Evolutionary conservation across 257 asterid species (phyloP).

Genomic region (Solanum chilense): DNA sequence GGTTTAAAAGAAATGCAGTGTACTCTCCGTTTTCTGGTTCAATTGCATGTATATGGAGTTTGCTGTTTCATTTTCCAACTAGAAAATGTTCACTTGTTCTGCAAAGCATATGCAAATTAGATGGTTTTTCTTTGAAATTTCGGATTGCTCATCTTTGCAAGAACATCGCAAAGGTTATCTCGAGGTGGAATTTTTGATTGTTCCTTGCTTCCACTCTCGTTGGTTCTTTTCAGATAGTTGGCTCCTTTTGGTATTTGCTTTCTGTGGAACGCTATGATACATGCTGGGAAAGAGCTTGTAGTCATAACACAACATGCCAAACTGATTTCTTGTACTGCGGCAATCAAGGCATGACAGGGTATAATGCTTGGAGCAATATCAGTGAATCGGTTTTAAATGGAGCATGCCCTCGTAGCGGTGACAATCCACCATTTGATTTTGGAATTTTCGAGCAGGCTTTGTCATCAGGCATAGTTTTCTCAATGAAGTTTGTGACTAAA

Average conservation of each 20-base stretch:
- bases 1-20: background rate
- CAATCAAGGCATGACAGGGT: slow-evolving; percentile 24
- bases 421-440: slow-evolving; percentile 39
- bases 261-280: slow-evolving; percentile 82
- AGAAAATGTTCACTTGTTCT: background rate
- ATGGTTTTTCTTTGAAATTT: background rate
- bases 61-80: background rate
- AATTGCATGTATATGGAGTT: background rate
- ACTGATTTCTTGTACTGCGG: slow-evolving; percentile 48
- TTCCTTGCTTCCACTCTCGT: background rate
- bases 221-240: slow-evolving; percentile 47
- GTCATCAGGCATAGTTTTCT: slow-evolving; percentile 57
- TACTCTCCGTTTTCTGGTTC: background rate
- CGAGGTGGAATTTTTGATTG: background rate
- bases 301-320: slow-evolving; percentile 26
- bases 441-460: slow-evolving; percentile 75
- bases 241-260: slow-evolving; percentile 88
- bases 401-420: slow-evolving; percentile 27
- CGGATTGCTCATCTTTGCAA: background rate
- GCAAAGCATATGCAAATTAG: background rate
- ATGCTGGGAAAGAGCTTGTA: slow-evolving; percentile 78
- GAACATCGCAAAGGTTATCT: background rate
- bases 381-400: slow-evolving; percentile 44
- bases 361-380: slow-evolving; percentile 45
- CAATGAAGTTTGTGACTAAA: slow-evolving; percentile 58